Evolutionary conservation across 495 filamentous ascomycete genomes (phyloP).

Genomic region (Thermothielavioides terrestris): DNA sequence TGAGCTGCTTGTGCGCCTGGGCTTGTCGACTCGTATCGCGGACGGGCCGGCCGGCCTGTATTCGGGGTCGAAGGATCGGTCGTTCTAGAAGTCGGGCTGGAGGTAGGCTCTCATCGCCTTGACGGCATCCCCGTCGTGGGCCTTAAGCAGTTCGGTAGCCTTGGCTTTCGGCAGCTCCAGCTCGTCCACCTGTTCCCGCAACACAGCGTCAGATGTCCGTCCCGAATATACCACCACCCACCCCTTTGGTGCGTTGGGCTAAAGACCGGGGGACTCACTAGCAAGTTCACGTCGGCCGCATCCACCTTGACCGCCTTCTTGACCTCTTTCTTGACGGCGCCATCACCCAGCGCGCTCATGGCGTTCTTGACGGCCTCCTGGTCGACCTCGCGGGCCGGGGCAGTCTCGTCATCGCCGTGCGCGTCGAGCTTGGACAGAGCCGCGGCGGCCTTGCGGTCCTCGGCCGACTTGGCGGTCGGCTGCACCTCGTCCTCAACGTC

Average conservation of each 20-base stretch:
- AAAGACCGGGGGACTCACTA: slow-evolving; percentile 29
- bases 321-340: slow-evolving; percentile 34
- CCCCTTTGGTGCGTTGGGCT: no score
- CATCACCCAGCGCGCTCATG: slow-evolving; percentile 58
- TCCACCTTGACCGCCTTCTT: slow-evolving; percentile 44
- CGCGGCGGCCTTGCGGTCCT: slow-evolving; percentile 85
- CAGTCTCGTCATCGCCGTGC: slow-evolving; percentile 48
- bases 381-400: slow-evolving; percentile 52
- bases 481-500: slow-evolving; percentile 53
- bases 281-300: slow-evolving; percentile 34
- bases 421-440: slow-evolving; percentile 71
- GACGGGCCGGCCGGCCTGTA: no score
- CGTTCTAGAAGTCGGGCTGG: slow-evolving; percentile 10
- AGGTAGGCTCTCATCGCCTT: slow-evolving; percentile 56
- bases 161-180: slow-evolving; percentile 70
- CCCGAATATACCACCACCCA: neutral
- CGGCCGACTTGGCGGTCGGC: slow-evolving; percentile 58
- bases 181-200: slow-evolving; percentile 54
- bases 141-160: slow-evolving; percentile 73
- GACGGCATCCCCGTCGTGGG: slow-evolving; percentile 68
- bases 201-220: neutral
- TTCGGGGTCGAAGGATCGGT: no score
- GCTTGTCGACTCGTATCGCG: no score
- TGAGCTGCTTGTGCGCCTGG: no score
- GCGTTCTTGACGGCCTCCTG: slow-evolving; percentile 77